These are phyloP conservation scores for Pseudophaeomoniella oleicola DNA, from an alignment of 2,329 filamentous ascomycete species.

Conservation along the genomic window DNA sequence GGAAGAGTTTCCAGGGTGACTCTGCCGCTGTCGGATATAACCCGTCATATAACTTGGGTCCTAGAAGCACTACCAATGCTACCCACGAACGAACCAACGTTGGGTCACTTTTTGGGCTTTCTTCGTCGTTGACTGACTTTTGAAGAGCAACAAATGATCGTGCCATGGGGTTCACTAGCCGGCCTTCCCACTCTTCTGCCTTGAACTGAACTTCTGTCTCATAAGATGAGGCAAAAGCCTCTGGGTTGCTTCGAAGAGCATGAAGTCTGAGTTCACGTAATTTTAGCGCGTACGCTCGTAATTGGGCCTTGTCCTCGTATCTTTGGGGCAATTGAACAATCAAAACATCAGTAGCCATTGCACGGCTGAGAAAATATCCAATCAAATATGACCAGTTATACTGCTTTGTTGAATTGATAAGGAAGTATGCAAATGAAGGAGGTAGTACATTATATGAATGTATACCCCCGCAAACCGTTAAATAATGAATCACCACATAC, in stretches of 20 bases:
- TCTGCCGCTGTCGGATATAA: neutral
- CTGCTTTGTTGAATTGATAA: too few relatives aligned
- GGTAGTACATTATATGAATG: too few relatives aligned
- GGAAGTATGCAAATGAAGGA: too few relatives aligned
- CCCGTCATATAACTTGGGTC: constrained; percentile 1
- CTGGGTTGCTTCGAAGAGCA: neutral
- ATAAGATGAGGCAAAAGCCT: neutral
- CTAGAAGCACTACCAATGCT: neutral
- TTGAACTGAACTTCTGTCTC: constrained; percentile 1
- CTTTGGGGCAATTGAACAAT: constrained; percentile 1
- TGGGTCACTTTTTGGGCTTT: neutral
- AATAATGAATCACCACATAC: too few relatives aligned
- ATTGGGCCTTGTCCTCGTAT: constrained; percentile 7
- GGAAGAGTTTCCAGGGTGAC: constrained; percentile 1
- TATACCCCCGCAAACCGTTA: too few relatives aligned
- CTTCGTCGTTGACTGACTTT: neutral
- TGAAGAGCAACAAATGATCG: constrained; percentile 1
- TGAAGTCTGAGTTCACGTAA: constrained; percentile 1
- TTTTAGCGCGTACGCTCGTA: neutral
- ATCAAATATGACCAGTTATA: too few relatives aligned
- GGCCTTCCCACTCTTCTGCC: neutral
- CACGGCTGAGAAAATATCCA: too few relatives aligned
- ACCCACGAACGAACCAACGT: neutral
- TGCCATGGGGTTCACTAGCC: constrained; percentile 1
- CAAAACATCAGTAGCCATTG: too few relatives aligned